Conservation (phyloP, 208 protist species). For the Strigomonas galati region DNA sequence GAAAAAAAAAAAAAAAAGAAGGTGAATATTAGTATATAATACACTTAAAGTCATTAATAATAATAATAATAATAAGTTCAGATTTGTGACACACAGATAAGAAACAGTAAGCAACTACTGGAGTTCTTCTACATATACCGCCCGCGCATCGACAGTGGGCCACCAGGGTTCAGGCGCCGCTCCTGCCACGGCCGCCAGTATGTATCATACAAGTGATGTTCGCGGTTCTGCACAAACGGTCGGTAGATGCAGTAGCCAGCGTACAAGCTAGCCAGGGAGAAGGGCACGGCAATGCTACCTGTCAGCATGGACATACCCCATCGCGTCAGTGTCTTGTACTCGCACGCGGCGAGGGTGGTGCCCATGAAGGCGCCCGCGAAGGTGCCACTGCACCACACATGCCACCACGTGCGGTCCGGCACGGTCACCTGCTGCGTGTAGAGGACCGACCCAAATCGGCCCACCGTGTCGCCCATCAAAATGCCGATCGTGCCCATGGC, state of each 20-base stretch:
- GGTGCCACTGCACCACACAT: conserved; percentile 40
- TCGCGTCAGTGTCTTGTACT: conserved; percentile 49
- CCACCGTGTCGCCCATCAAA: conserved; percentile 40
- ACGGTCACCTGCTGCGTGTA: conserved; percentile 30
- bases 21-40: background rate
- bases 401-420: conserved; percentile 61
- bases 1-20: conserved; percentile 23
- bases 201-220: conserved; percentile 61
- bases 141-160: conserved; percentile 61
- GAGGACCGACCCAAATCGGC: conserved; percentile 24
- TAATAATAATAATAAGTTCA: conserved; percentile 2
- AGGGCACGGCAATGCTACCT: conserved; percentile 25
- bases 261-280: conserved; percentile 29
- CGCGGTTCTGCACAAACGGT: conserved; percentile 48
- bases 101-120: background rate
- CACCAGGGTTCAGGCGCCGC: conserved; percentile 37
- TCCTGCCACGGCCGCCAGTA: conserved; percentile 82
- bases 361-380: conserved; percentile 47
- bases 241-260: conserved; percentile 64
- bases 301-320: conserved; percentile 52
- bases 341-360: conserved; percentile 39
- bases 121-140: conserved; percentile 43
- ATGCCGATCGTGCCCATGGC: conserved; percentile 46
- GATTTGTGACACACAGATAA: conserved; percentile 7
- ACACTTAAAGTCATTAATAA: background rate